Evolutionary conservation across 176 grass and related monocot genomes (phyloP), one percentile per base, ranked within the genome.

Genomic region (Bromus sterilis): DNA sequence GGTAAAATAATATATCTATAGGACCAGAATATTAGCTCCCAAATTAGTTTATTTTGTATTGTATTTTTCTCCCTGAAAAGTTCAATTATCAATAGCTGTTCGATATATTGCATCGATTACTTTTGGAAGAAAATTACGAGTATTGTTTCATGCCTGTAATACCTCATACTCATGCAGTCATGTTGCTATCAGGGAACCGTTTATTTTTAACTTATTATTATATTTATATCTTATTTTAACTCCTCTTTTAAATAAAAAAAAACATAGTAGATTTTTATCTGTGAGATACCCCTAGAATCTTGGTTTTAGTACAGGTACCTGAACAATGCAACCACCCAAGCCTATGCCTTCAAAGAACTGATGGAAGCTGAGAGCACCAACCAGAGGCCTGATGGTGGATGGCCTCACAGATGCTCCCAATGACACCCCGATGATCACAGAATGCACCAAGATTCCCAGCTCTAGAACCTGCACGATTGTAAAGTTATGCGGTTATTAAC

Each of bases 341-440:
- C 95, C 95, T 62, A 98, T 83, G 25, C 95, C 95, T 95, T 98
- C 95, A 70, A 98, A 98, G 89, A 98, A 98, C 66, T 98, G 95
- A 80, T 98, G 95, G 89, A 98, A 98, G 71, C 95, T 98, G 58
- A 98, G 75, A 71, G 95, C 95, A 79, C 92, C 90, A 37, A 98
- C 92, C 28, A 98, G 90, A 60, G 95, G 90, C 82, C 88, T 89
- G 30, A 98, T 98, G 51, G 90, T 98, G 71, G 84, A 84, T 31
- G 92, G 67, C 33, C 81, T 93, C 36, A 89, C 79, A 35, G 92
- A 92, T 82, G 95, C 84, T 70, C 95, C 95, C 79, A 98, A 73
- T 39, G 95, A 98, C 20, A 98, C 82, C 11, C 95, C 95, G 83
- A 98, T 98, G 48, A 98, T 95, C 84, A 98, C 84, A 34, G 95